phyloP scores from a whole-genome alignment of 768 basidiomycete genomes.

The Kockovaella imperatae region DNA sequence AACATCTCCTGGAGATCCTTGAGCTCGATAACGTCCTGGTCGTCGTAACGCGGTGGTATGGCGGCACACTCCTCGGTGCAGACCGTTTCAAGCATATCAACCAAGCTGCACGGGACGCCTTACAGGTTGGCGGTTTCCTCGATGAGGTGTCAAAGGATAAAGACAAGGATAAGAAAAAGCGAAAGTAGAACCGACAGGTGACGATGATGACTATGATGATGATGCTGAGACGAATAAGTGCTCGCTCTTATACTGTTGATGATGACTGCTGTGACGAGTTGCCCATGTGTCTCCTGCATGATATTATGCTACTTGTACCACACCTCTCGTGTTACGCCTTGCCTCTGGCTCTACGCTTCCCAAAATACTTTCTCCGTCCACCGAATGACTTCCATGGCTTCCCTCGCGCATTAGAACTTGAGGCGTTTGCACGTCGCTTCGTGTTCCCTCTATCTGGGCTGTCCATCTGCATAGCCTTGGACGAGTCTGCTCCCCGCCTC shows the following conservation, averaged over 20 bases:
- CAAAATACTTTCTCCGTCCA: too few species aligned
- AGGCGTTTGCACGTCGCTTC: not conserved
- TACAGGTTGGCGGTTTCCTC: conserved; percentile 80
- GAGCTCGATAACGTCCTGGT: conserved; percentile 68
- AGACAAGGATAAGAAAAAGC: conserved; percentile 13
- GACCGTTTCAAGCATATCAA: conserved; percentile 77
- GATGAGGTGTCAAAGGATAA: conserved; percentile 47
- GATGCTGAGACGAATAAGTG: conserved; percentile 10
- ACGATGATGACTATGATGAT: too few species aligned
- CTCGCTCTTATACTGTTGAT: conserved; percentile 8
- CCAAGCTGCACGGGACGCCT: conserved; percentile 82
- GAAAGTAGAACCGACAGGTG: conserved; percentile 20
- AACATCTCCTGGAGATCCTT: conserved; percentile 81
- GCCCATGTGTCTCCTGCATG: not conserved
- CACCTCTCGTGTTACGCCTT: not conserved
- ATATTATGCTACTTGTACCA: not conserved
- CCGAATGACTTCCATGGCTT: too few species aligned
- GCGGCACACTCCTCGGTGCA: conserved; percentile 81
- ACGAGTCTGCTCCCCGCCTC: conserved; percentile 24
- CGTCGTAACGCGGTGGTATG: conserved; percentile 87
- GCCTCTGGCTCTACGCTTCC: not conserved
- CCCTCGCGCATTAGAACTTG: too few species aligned
- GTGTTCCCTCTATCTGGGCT: not conserved
- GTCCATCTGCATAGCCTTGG: not conserved
- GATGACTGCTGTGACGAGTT: not conserved